phyloP scores from a whole-genome alignment of 2,329 filamentous ascomycete species.

The Malbranchea zuffiana region DNA sequence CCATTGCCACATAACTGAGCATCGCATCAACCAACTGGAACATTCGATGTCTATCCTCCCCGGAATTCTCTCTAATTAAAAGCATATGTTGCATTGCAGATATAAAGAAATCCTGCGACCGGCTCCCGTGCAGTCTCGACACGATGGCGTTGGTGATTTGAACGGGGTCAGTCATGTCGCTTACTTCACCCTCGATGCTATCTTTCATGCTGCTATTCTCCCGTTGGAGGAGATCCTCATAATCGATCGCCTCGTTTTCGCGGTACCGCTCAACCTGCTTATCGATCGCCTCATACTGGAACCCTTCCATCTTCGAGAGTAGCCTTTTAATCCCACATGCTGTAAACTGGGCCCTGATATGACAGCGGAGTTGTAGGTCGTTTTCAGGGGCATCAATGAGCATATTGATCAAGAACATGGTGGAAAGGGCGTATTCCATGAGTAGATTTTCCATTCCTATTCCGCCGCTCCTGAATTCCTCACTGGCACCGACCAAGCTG shows the following conservation, averaged over 20 bases:
- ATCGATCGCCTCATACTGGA: slow-evolving; percentile 96
- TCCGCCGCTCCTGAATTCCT: slow-evolving; percentile 88
- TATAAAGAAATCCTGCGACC: slow-evolving; percentile 88
- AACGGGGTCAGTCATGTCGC: slow-evolving; percentile 81
- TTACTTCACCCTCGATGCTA: slow-evolving; percentile 70
- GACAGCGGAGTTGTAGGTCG: slow-evolving; percentile 82
- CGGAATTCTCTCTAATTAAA: slow-evolving; percentile 80
- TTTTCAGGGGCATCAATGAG: slow-evolving; percentile 81
- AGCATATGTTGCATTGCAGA: slow-evolving; percentile 92
- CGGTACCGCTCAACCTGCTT: slow-evolving; percentile 94
- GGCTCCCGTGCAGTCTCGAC: slow-evolving; percentile 67
- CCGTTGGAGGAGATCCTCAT: slow-evolving; percentile 88
- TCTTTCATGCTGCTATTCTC: slow-evolving; percentile 88
- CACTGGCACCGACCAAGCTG: slow-evolving; percentile 88
- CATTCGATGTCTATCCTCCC: slow-evolving; percentile 84
- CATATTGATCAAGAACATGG: slow-evolving; percentile 92
- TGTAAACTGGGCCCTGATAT: slow-evolving; percentile 91
- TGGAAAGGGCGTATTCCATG: slow-evolving; percentile 97
- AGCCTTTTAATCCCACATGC: slow-evolving; percentile 92
- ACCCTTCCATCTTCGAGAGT: slow-evolving; percentile 90
- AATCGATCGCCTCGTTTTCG: slow-evolving; percentile 92
- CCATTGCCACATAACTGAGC: slow-evolving; percentile 98
- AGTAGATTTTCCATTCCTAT: slow-evolving; percentile 98
- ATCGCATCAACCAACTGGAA: slow-evolving; percentile 98
- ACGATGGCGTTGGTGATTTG: slow-evolving; percentile 94